Evolutionary conservation across 805 yeast genomes (phyloP).

Genomic region (Metschnikowia matae): DNA sequence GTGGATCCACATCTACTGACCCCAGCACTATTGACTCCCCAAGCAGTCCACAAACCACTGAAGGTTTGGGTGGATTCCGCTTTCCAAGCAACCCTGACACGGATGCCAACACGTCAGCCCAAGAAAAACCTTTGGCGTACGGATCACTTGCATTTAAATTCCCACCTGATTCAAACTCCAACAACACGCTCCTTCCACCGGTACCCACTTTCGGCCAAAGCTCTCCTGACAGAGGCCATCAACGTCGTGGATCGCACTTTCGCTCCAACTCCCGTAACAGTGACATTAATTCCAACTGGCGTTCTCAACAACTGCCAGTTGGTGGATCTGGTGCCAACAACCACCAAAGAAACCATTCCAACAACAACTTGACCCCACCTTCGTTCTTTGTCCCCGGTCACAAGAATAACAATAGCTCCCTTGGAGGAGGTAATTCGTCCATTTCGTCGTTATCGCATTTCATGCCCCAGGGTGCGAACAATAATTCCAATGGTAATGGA

Average conservation of each 20-base stretch:
- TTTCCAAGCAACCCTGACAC: conserved; percentile 49
- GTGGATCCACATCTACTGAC: conserved; percentile 7
- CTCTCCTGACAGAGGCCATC: conserved; percentile 39
- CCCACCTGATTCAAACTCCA: conserved; percentile 38
- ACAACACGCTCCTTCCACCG: conserved; percentile 46
- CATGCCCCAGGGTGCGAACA: conserved; percentile 24
- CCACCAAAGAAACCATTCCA: conserved; percentile 18
- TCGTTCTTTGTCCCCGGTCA: conserved; percentile 70
- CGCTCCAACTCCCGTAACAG: conserved; percentile 37
- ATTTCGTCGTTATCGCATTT: conserved; percentile 45
- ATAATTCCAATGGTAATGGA: conserved; percentile 37
- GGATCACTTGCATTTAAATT: conserved; percentile 55
- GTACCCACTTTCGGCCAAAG: conserved; percentile 46
- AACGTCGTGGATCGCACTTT: conserved; percentile 38
- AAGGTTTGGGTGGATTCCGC: conserved; percentile 40
- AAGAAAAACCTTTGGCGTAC: conserved; percentile 29
- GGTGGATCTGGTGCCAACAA: conserved; percentile 18
- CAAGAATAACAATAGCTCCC: conserved; percentile 63
- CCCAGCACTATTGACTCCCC: conserved; percentile 14
- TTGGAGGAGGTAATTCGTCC: conserved; percentile 57
- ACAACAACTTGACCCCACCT: conserved; percentile 36
- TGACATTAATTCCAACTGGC: conserved; percentile 53
- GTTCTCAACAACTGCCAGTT: conserved; percentile 47
- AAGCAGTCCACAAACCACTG: conserved; percentile 13
- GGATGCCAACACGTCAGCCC: conserved; percentile 17